phyloP scores from a whole-genome alignment of 306 rosid genomes.

The Lithocarpus polystachyus region DNA sequence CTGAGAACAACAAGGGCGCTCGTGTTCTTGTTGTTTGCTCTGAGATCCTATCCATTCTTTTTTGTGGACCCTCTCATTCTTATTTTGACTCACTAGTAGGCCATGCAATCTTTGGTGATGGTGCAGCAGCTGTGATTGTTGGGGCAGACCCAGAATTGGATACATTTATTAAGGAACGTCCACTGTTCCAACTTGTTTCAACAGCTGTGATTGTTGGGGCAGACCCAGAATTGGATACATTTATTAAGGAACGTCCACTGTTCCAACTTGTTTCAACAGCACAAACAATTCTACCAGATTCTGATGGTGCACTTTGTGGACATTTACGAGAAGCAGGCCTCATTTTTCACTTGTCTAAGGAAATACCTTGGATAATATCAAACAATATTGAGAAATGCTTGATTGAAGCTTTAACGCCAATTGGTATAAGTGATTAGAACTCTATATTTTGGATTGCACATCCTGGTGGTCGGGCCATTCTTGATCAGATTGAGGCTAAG shows the following conservation, averaged over 20 bases:
- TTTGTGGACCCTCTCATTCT: constrained; percentile 54
- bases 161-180: not conserved
- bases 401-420: constrained; percentile 38
- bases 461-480: constrained; percentile 61
- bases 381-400: constrained; percentile 55
- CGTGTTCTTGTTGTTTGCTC: constrained; percentile 60
- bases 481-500: constrained; percentile 51
- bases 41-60: constrained; percentile 54
- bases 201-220: constrained; percentile 43
- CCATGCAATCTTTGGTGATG: constrained; percentile 58
- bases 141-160: constrained; percentile 23
- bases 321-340: constrained; percentile 53
- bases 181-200: constrained; percentile 39
- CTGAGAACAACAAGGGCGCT: constrained; percentile 54
- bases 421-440: constrained; percentile 56
- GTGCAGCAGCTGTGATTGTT: constrained; percentile 40
- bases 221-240: no score
- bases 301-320: constrained; percentile 49
- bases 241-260: constrained; percentile 10
- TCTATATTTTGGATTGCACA: constrained; percentile 56
- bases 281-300: constrained; percentile 50
- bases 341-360: constrained; percentile 43
- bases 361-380: constrained; percentile 48
- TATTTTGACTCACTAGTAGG: constrained; percentile 52
- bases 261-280: constrained; percentile 42